Evolutionary conservation across 306 rosid genomes (phyloP).

Genomic region (Sphenostylis stenocarpa): DNA sequence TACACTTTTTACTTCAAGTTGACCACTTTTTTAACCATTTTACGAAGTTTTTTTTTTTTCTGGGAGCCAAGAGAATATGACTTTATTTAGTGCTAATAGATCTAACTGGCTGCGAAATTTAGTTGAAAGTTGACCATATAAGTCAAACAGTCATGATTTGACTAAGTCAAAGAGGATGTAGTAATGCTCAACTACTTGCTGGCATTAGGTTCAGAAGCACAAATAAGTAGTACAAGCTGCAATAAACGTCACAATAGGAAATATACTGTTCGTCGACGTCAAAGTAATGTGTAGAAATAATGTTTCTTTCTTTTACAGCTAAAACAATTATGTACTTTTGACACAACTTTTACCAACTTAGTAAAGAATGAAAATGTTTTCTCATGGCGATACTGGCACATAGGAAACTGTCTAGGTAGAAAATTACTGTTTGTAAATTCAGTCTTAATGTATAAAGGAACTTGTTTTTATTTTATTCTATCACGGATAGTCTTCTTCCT

Average conservation of each 20-base stretch:
- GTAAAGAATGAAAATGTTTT: not conserved
- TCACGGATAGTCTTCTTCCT: not conserved
- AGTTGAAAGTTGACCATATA: slow-evolving; percentile 21
- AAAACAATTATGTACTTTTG: not conserved
- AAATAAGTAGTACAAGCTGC: not conserved
- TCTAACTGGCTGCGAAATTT: not conserved
- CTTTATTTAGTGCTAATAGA: slow-evolving; percentile 15
- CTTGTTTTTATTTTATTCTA: slow-evolving; percentile 3
- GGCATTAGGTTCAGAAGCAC: slow-evolving; percentile 41
- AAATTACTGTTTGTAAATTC: not conserved
- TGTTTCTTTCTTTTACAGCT: not conserved
- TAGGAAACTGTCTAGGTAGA: not conserved
- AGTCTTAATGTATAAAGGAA: slow-evolving; percentile 7
- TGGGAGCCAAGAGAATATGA: not conserved
- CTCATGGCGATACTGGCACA: not conserved
- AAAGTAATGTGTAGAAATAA: not conserved
- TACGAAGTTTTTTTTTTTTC: not conserved
- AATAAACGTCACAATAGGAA: not conserved
- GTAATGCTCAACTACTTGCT: slow-evolving; percentile 18
- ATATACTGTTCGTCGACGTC: not conserved
- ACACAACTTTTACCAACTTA: not conserved
- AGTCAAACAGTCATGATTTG: slow-evolving; percentile 37
- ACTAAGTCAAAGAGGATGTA: not conserved
- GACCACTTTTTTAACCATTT: not conserved
- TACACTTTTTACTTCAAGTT: slow-evolving; percentile 6